Conservation (phyloP, 2,329 filamentous ascomycete species). For the Fusarium bulbicola region DNA sequence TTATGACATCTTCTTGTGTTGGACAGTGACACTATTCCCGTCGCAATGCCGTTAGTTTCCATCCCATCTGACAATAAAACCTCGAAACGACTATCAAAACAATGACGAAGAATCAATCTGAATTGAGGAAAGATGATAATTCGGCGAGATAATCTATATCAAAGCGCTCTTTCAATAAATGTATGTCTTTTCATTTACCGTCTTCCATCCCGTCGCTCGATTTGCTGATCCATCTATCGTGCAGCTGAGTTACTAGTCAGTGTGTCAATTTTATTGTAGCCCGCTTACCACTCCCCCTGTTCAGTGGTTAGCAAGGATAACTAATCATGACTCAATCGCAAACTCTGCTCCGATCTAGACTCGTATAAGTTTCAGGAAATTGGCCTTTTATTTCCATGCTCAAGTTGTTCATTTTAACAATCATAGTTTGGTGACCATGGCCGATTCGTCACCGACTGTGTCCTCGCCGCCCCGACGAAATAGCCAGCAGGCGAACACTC, state of each 20-base stretch:
- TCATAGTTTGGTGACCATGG: background rate
- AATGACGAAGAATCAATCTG: background rate
- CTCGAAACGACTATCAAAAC: background rate
- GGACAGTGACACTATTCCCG: background rate
- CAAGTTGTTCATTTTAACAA: background rate
- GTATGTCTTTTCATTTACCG: too few relatives aligned
- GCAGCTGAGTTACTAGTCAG: background rate
- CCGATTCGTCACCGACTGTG: background rate
- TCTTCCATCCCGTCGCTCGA: background rate
- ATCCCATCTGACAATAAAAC: background rate
- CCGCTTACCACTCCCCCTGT: background rate
- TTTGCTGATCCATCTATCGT: background rate
- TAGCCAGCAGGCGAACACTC: background rate
- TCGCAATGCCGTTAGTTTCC: background rate
- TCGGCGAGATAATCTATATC: too few relatives aligned
- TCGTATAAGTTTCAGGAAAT: background rate
- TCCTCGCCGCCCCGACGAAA: background rate
- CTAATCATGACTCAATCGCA: slow-evolving; percentile 16
- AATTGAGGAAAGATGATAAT: background rate
- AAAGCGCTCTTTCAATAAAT: too few relatives aligned
- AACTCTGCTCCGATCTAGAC: background rate
- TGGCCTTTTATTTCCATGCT: background rate
- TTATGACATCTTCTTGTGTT: background rate
- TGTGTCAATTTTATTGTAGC: background rate
- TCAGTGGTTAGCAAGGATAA: slow-evolving; percentile 1